Evolutionary conservation across 2,329 filamentous ascomycete genomes (phyloP).

Genomic region (Microsporum canis): DNA sequence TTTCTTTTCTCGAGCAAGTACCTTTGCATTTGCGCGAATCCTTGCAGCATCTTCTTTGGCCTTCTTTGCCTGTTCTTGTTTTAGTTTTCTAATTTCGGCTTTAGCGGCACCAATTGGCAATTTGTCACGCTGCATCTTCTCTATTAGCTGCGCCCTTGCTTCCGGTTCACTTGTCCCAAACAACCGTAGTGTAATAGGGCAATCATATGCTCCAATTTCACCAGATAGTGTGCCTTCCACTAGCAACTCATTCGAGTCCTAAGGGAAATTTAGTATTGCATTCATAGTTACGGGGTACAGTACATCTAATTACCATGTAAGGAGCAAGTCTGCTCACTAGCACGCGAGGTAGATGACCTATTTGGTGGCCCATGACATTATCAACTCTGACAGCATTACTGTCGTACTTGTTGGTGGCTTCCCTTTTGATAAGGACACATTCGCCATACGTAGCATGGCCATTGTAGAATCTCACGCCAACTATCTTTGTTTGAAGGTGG

Average conservation of each 20-base stretch:
- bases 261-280: constrained; percentile 13
- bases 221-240: constrained; percentile 62
- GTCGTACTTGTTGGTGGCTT: constrained; percentile 60
- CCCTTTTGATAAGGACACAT: constrained; percentile 50
- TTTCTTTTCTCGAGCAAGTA: constrained; percentile 11
- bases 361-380: constrained; percentile 63
- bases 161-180: constrained; percentile 54
- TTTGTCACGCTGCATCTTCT: constrained; percentile 51
- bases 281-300: background rate
- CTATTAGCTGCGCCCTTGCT: constrained; percentile 45
- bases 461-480: constrained; percentile 51
- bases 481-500: constrained; percentile 43
- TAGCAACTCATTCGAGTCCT: constrained; percentile 47
- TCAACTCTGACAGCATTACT: constrained; percentile 65
- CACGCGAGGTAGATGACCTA: constrained; percentile 62
- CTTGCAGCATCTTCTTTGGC: constrained; percentile 30
- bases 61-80: constrained; percentile 44
- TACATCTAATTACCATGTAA: constrained; percentile 48
- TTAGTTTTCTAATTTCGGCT: constrained; percentile 45
- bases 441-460: constrained; percentile 54
- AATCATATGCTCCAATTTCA: constrained; percentile 56
- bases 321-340: constrained; percentile 60
- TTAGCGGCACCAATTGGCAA: constrained; percentile 46
- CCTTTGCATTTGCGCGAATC: constrained; percentile 20
- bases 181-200: constrained; percentile 57